Percentiles rank a stretch among this genome's conserved stretches.
These are phyloP conservation scores for Termitomyces sp. DNA, from an alignment of 768 basidiomycete species.

Conservation along the genomic window DNA sequence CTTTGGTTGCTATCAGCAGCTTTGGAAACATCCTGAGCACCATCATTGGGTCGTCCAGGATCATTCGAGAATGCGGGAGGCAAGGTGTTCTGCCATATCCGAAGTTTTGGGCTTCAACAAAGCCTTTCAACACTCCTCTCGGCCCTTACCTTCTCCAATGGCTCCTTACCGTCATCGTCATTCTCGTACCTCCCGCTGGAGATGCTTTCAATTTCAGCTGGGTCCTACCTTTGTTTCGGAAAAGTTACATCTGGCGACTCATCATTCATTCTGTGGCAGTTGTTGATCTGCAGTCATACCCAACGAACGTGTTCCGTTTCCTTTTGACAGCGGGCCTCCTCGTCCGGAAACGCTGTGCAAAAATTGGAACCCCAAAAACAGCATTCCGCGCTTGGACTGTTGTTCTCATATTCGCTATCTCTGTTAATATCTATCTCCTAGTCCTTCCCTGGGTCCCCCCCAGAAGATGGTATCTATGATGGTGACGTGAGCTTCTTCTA, in stretches of 20 bases:
- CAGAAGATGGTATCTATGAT: slow-evolving; percentile 33
- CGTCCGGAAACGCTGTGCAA: slow-evolving; percentile 31
- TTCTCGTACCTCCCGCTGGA: slow-evolving; percentile 42
- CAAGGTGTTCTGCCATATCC: slow-evolving; percentile 57
- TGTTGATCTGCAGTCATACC: slow-evolving; percentile 40
- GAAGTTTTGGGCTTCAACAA: slow-evolving; percentile 47
- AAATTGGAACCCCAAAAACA: slow-evolving; percentile 29
- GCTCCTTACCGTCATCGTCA: slow-evolving; percentile 45
- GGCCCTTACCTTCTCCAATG: slow-evolving; percentile 47
- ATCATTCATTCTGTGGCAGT: slow-evolving; percentile 19
- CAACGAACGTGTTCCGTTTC: slow-evolving; percentile 35
- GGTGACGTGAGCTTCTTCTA: slow-evolving; percentile 44
- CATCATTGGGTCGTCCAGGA: slow-evolving; percentile 32
- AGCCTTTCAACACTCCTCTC: slow-evolving; percentile 51
- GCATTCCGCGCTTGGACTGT: slow-evolving; percentile 39
- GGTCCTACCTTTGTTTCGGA: slow-evolving; percentile 9
- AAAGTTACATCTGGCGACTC: neutral
- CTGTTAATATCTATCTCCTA: slow-evolving; percentile 39
- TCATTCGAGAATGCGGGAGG: slow-evolving; percentile 45
- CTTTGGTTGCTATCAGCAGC: slow-evolving; percentile 38
- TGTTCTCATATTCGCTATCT: slow-evolving; percentile 32
- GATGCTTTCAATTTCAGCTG: slow-evolving; percentile 45
- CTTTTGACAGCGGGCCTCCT: slow-evolving; percentile 33
- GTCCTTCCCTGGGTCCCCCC: slow-evolving; percentile 42
- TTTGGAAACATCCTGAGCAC: slow-evolving; percentile 38